Percentiles rank a stretch among this genome's conserved stretches.
Conservation (phyloP, 192 early-diverging fungal species). For the Borealophlyctis nickersoniae region DNA sequence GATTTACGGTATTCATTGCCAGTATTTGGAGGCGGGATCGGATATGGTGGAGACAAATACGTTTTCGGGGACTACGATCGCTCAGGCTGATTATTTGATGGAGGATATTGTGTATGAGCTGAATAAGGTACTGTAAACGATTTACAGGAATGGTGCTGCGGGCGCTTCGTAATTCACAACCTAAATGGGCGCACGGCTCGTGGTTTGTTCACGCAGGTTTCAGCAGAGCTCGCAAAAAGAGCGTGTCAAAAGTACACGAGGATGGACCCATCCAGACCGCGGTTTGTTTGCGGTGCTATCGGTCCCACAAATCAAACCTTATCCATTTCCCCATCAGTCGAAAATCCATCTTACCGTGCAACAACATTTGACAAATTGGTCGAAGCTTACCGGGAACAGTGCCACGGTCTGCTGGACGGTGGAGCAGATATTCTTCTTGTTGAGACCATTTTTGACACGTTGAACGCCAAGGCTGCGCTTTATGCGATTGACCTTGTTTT, state of each 20-base stretch:
- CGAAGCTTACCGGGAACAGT: slow-evolving; percentile 86
- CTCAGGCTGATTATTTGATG: slow-evolving; percentile 87
- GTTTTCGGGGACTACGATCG: slow-evolving; percentile 88
- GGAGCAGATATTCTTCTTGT: slow-evolving; percentile 90
- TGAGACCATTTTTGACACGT: slow-evolving; percentile 96
- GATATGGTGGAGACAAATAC: slow-evolving; percentile 97
- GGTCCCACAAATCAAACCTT: slow-evolving; percentile 93
- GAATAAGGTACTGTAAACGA: slow-evolving; percentile 90
- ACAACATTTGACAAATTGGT: slow-evolving; percentile 94
- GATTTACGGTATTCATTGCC: slow-evolving; percentile 84
- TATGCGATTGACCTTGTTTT: slow-evolving; percentile 88
- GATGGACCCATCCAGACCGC: slow-evolving; percentile 71
- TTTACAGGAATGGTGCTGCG: no score
- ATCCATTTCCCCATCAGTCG: slow-evolving; percentile 95
- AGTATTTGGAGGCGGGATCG: slow-evolving; percentile 86
- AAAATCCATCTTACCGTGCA: slow-evolving; percentile 92
- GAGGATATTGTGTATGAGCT: slow-evolving; percentile 86
- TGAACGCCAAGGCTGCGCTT: slow-evolving; percentile 95
- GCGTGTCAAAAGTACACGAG: slow-evolving; percentile 79
- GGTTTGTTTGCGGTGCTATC: slow-evolving; percentile 75
- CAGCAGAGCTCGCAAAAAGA: slow-evolving; percentile 78
- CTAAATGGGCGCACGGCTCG: no score
- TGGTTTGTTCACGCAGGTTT: slow-evolving; percentile 35
- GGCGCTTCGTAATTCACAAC: not conserved
- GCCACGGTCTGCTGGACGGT: slow-evolving; percentile 87